phyloP scores from a whole-genome alignment of 1,139 yeast species.

The Diutina sp. region DNA sequence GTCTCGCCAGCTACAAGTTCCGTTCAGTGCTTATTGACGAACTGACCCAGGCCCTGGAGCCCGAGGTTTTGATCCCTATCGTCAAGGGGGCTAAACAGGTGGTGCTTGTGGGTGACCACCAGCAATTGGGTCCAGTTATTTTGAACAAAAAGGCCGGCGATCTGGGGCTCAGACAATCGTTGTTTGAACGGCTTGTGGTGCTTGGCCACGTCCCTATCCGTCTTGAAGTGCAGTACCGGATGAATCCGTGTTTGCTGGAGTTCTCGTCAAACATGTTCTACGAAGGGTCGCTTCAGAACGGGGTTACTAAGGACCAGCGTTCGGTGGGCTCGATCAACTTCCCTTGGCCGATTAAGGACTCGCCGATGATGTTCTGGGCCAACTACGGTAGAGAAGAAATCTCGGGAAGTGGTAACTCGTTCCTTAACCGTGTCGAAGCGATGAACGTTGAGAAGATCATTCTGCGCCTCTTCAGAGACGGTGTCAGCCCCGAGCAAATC shows the following conservation, averaged over 20 bases:
- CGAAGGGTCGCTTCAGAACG: conserved; percentile 86
- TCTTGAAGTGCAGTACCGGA: conserved; percentile 86
- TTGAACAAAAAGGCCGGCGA: conserved; percentile 68
- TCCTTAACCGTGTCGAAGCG: conserved; percentile 79
- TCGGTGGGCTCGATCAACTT: conserved; percentile 41
- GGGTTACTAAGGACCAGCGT: conserved; percentile 70
- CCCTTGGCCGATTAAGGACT: conserved; percentile 80
- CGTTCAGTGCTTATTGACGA: conserved; percentile 82
- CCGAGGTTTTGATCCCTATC: conserved; percentile 80
- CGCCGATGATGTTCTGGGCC: conserved; percentile 95
- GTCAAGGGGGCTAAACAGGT: conserved; percentile 86
- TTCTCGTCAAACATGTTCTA: conserved; percentile 89
- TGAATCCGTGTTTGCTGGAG: conserved; percentile 83
- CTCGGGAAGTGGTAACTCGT: conserved; percentile 75
- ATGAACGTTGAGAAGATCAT: conserved; percentile 78
- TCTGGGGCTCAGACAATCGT: conserved; percentile 76
- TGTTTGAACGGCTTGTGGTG: conserved; percentile 77
- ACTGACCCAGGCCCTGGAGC: conserved; percentile 89
- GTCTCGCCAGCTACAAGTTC: conserved; percentile 44
- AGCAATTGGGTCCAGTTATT: conserved; percentile 87
- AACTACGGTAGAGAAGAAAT: conserved; percentile 84
- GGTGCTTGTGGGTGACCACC: conserved; percentile 87
- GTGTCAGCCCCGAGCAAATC: conserved; percentile 71
- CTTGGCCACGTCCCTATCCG: conserved; percentile 80
- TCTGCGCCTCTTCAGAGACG: conserved; percentile 62